Evolutionary conservation across 768 basidiomycete species (phyloP).

Genomic region (Russula brevipes): DNA sequence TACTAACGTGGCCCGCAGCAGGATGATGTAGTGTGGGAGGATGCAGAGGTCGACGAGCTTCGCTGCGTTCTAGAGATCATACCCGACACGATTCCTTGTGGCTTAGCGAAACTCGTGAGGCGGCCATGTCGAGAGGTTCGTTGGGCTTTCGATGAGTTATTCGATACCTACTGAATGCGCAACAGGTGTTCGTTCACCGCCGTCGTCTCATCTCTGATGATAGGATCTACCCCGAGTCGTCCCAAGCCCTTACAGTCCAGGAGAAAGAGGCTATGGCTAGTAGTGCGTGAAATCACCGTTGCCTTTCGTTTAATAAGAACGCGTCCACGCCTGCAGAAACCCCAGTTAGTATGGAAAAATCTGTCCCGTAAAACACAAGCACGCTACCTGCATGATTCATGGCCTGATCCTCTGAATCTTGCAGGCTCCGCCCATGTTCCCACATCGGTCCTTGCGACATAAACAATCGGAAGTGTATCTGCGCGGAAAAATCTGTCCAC

Average conservation of each 20-base stretch:
- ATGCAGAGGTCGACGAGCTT: constrained; percentile 17
- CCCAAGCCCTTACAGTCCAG: neutral
- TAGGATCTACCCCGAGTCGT: constrained; percentile 10
- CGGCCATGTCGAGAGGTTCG: constrained; percentile 21
- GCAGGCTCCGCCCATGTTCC: constrained; percentile 39
- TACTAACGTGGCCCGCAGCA: neutral
- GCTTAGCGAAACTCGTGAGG: constrained; percentile 20
- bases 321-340: neutral
- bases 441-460: constrained; percentile 53
- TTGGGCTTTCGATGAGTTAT: neutral
- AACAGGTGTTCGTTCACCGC: constrained; percentile 17
- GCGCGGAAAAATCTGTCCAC: constrained; percentile 45
- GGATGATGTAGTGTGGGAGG: constrained; percentile 8
- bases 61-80: constrained; percentile 18
- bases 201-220: constrained; percentile 12
- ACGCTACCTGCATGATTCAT: neutral
- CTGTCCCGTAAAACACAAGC: neutral
- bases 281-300: constrained; percentile 2
- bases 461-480: constrained; percentile 40
- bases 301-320: neutral
- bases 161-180: neutral
- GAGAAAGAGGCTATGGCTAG: neutral
- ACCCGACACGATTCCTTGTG: constrained; percentile 21
- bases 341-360: neutral
- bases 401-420: constrained; percentile 27